Evolutionary conservation across 139 green algal genomes (phyloP).

Genomic region (Ulvella scutata): DNA sequence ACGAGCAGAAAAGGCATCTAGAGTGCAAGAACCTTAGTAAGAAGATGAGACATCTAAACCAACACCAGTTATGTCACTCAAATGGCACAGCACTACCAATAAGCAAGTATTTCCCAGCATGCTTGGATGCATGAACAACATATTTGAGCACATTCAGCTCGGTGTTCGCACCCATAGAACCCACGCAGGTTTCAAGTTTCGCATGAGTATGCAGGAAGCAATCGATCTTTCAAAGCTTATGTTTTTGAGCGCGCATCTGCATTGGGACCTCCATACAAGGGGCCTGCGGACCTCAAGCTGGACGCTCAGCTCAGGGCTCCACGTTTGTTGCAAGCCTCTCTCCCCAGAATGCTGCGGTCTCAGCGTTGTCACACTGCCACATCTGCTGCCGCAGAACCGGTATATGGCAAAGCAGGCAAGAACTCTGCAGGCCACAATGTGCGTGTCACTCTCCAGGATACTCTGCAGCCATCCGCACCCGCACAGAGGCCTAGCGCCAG

Average conservation of each 20-base stretch:
- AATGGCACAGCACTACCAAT: background rate
- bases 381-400: too few species aligned
- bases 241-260: constrained; percentile 34
- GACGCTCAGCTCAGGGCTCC: background rate
- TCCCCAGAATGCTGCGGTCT: background rate
- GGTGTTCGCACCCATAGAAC: background rate
- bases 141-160: background rate
- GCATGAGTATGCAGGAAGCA: constrained; percentile 35
- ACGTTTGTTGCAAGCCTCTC: background rate
- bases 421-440: too few species aligned
- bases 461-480: too few species aligned
- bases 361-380: too few species aligned
- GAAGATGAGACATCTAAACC: background rate
- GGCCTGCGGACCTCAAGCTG: background rate
- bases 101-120: background rate
- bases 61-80: background rate
- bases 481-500: too few species aligned
- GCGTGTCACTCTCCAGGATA: too few species aligned
- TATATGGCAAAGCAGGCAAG: too few species aligned
- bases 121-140: background rate
- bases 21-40: background rate
- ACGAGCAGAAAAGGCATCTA: background rate
- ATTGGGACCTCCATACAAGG: background rate
- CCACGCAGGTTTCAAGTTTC: background rate
- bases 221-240: constrained; percentile 64